Conservation (phyloP, 495 filamentous ascomycete genomes). For the Beverwykella pulmonaria region DNA sequence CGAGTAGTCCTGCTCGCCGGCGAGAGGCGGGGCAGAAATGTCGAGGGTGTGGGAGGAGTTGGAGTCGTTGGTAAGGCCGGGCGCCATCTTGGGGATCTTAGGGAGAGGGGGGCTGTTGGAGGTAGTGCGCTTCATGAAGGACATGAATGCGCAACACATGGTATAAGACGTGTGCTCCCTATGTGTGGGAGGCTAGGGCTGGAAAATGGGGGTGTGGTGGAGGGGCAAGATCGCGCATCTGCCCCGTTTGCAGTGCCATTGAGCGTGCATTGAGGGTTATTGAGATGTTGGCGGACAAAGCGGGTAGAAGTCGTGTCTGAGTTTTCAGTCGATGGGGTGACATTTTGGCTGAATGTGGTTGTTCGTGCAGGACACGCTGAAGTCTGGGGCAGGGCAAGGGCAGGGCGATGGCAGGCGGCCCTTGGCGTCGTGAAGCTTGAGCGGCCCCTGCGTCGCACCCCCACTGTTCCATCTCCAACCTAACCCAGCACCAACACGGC, state of each 20-base stretch:
- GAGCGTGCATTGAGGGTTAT: not conserved
- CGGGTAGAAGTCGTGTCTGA: not conserved
- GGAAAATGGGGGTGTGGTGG: constrained; percentile 33
- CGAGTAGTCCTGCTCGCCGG: constrained; percentile 8
- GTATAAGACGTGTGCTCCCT: constrained; percentile 11
- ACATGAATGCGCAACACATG: constrained; percentile 28
- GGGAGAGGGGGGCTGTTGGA: not conserved
- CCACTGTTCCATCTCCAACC: not conserved
- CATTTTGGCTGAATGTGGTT: not conserved
- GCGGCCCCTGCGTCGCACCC: constrained; percentile 14
- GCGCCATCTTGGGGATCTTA: constrained; percentile 29
- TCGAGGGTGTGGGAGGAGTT: constrained; percentile 14
- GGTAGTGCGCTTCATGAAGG: constrained; percentile 32
- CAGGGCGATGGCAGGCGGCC: not conserved
- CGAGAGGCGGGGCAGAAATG: not conserved
- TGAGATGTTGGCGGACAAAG: not conserved
- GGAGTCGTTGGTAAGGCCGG: constrained; percentile 25
- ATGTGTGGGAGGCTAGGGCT: not conserved
- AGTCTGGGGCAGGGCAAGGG: not conserved
- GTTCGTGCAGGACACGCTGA: not conserved
- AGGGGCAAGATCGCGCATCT: not conserved
- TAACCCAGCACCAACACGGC: not conserved
- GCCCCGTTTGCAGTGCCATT: not conserved
- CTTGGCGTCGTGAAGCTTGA: not conserved
- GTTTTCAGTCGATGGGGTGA: constrained; percentile 26